A percentile compares a stretch with the other conserved stretches of the same genome.
These are phyloP conservation scores for Dryas octopetala DNA, from an alignment of 306 rosid species.

Conservation along the genomic window DNA sequence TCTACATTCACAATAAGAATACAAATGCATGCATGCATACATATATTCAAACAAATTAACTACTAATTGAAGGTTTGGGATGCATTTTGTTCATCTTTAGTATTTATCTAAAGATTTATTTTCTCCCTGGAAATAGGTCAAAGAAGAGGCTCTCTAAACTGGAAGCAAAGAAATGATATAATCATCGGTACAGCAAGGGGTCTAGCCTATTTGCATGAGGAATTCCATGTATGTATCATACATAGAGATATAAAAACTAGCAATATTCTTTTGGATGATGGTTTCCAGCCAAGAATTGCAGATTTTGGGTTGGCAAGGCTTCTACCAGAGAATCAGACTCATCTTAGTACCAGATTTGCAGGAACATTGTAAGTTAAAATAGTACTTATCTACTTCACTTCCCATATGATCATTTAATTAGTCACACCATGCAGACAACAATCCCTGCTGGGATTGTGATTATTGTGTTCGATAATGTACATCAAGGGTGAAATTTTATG, in stretches of 20 bases:
- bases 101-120: neutral
- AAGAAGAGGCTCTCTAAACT: constrained; percentile 48
- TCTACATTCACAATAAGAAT: neutral
- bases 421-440: neutral
- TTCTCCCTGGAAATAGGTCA: constrained; percentile 31
- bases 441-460: neutral
- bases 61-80: neutral
- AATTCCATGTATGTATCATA: constrained; percentile 66
- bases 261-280: constrained; percentile 68
- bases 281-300: constrained; percentile 59
- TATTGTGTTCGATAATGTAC: too few species aligned
- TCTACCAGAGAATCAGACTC: constrained; percentile 56
- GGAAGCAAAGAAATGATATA: constrained; percentile 59
- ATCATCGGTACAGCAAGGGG: constrained; percentile 70
- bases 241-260: constrained; percentile 70
- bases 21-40: neutral
- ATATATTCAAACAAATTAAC: neutral
- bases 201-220: constrained; percentile 66
- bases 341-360: constrained; percentile 66
- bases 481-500: too few species aligned
- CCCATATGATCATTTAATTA: neutral
- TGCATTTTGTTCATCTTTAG: neutral
- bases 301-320: constrained; percentile 82
- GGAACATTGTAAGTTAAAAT: constrained; percentile 60
- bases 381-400: neutral